Percentiles rank a stretch among this genome's conserved stretches.
Conservation (phyloP, 257 asterid genomes). For the Salvia hispanica region DNA sequence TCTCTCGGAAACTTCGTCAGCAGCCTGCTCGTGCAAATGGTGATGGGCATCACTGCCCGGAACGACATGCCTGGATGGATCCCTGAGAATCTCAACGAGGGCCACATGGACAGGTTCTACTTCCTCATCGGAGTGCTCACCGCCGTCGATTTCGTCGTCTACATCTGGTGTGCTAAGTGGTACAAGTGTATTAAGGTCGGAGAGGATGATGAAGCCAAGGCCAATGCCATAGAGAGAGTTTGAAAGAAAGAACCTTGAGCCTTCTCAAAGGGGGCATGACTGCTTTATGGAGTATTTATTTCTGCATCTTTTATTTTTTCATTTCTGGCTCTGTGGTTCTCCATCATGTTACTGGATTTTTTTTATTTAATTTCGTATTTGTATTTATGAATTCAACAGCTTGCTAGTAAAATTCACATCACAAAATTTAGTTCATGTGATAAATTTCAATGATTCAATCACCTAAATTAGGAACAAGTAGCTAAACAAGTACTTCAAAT, state of each 20-base stretch:
- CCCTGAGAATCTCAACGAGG: constrained; percentile 13
- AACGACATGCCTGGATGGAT: constrained; percentile 10
- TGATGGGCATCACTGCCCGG: constrained; percentile 11
- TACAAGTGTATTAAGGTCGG: background rate
- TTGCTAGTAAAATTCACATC: background rate
- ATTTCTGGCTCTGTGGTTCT: too few species aligned
- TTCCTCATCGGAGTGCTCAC: constrained; percentile 16
- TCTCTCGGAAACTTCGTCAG: constrained; percentile 20
- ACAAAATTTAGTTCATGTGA: background rate
- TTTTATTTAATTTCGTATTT: too few species aligned
- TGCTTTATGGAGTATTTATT: background rate
- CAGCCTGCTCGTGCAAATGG: constrained; percentile 18
- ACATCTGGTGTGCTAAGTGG: constrained; percentile 19
- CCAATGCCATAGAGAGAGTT: background rate
- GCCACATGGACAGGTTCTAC: constrained; percentile 19
- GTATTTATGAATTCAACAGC: background rate
- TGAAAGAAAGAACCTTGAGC: background rate
- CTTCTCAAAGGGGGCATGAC: background rate
- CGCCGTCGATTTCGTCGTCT: constrained; percentile 1
- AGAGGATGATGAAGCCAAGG: background rate
- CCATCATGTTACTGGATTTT: too few species aligned
- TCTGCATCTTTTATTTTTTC: background rate
- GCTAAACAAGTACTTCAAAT: background rate
- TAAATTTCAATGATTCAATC: background rate
- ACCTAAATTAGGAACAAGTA: background rate